Conservation (phyloP, 1,139 yeast genomes). For the Hyphopichia khmerensis region DNA sequence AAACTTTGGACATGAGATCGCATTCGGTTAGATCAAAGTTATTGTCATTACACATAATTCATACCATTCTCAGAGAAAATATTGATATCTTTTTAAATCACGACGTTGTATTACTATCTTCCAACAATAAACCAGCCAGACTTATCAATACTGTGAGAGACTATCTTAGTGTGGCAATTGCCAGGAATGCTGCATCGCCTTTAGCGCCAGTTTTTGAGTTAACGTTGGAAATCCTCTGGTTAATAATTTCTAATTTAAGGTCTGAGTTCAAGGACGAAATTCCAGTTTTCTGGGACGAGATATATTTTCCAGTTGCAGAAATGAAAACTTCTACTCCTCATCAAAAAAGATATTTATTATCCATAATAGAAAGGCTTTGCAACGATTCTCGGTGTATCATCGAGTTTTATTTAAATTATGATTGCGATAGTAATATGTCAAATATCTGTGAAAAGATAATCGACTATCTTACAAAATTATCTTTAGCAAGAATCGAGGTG, state of each 20-base stretch:
- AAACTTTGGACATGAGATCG: constrained; percentile 78
- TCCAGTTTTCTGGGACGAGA: constrained; percentile 90
- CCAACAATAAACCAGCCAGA: constrained; percentile 56
- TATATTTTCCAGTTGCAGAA: constrained; percentile 91
- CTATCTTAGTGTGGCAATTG: constrained; percentile 75
- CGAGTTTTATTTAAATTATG: constrained; percentile 91
- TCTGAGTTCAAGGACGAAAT: constrained; percentile 88
- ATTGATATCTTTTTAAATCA: constrained; percentile 76
- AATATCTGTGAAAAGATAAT: constrained; percentile 82
- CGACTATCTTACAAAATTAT: constrained; percentile 72
- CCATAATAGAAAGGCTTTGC: constrained; percentile 76
- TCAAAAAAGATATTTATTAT: constrained; percentile 83
- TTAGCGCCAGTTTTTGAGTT: constrained; percentile 91
- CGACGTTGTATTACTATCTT: constrained; percentile 58
- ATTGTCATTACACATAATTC: constrained; percentile 82
- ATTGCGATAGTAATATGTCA: constrained; percentile 83
- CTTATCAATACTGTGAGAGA: constrained; percentile 82
- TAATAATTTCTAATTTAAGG: constrained; percentile 77
- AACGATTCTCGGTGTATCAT: constrained; percentile 88
- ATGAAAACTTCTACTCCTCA: constrained; percentile 89
- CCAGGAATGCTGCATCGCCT: constrained; percentile 91
- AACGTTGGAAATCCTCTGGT: constrained; percentile 91
- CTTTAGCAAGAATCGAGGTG: constrained; percentile 71
- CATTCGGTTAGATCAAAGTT: constrained; percentile 91
- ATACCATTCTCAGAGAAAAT: constrained; percentile 81